phyloP scores from a whole-genome alignment of 228 moss, liverwort and hornwort species.

The Sphagnum fallax region DNA sequence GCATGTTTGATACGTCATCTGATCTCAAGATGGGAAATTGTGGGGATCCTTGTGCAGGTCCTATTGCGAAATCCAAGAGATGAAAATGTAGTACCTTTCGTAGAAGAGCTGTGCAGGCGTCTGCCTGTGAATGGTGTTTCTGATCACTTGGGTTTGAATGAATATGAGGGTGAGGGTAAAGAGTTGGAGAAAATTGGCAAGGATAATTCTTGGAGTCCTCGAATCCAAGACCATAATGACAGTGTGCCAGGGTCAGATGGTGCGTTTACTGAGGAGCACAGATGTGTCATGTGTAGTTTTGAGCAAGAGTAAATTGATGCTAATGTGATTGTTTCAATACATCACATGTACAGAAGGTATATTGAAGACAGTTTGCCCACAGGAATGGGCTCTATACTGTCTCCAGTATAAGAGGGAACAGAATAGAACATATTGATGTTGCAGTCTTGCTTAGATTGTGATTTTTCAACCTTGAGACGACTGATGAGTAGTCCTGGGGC shows the following conservation, averaged over 20 bases:
- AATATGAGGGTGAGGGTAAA: constrained; percentile 47
- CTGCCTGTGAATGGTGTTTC: constrained; percentile 23
- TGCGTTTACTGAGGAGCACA: constrained; percentile 6
- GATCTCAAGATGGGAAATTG: not conserved
- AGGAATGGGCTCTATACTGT: too few species aligned
- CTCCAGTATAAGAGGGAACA: too few species aligned
- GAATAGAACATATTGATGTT: too few species aligned
- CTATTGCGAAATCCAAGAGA: constrained; percentile 60
- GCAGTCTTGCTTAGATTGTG: too few species aligned
- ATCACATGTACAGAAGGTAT: too few species aligned
- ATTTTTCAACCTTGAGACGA: too few species aligned
- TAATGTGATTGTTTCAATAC: too few species aligned
- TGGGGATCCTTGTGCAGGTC: constrained; percentile 17
- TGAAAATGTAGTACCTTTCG: constrained; percentile 54
- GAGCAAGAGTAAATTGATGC: too few species aligned
- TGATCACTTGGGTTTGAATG: constrained; percentile 33
- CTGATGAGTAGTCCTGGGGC: too few species aligned
- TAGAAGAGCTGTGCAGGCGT: constrained; percentile 37
- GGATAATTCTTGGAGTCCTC: constrained; percentile 37
- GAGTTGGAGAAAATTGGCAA: constrained; percentile 24
- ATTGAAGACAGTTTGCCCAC: too few species aligned
- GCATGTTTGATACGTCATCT: not conserved
- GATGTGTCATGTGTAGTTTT: too few species aligned
- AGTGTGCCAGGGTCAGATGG: constrained; percentile 53
- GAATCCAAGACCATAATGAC: constrained; percentile 40